Base-by-base conservation (phyloP, 2,329 filamentous ascomycete species). In the Stachybotrys echinatus region DNA sequence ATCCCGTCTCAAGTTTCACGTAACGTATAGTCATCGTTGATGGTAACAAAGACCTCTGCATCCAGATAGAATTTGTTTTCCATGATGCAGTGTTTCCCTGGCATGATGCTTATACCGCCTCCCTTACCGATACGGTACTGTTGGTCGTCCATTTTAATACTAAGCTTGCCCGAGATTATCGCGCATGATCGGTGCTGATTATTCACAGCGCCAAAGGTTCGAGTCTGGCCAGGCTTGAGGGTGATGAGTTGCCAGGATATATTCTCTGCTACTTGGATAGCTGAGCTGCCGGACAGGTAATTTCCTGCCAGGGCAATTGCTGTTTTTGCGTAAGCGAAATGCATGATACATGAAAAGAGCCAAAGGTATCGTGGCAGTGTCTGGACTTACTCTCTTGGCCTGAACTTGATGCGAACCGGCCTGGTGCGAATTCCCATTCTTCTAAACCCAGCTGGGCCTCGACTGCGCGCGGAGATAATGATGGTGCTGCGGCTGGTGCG, bases 21-120 rank as follows among this genome's bases (percentile, higher is more conserved):
- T 14, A 34, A 14, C 27, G 27, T 34, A 14, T 34, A 34, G 27
- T 34, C 14, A 14, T 34, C 5, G 27, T 34, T 34, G 27, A 14
- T 34, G 14, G 10, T 34, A 8, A 34, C 27, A 34, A 34, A 34
- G 3, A 34, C 10, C 18, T 69, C 63, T 0, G 72, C 68, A 50
- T 77, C 72, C 3, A 68, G 40, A 50, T 79, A 78, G 0, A 72
- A 57, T 27, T 63, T 60, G 52, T 80, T 80, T 50, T 67, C 61
- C 5, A 71, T 67, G 18, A 58, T 61, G 54, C 71, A 75, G 2
- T 49, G 48, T 47, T 60, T 61, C 0, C 71, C 70, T 0, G 72
- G 66, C 20, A 59, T 63, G 37, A 79, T 63, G 45, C 66, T 63
- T 52, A 79, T 74, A 55, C 73, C 62, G 22, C 76, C 73, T 47